Percentiles rank a stretch among this genome's conserved stretches.
phyloP scores from a whole-genome alignment of 352 stramenopile genomes.

The Globisporangium recalcitrans region DNA sequence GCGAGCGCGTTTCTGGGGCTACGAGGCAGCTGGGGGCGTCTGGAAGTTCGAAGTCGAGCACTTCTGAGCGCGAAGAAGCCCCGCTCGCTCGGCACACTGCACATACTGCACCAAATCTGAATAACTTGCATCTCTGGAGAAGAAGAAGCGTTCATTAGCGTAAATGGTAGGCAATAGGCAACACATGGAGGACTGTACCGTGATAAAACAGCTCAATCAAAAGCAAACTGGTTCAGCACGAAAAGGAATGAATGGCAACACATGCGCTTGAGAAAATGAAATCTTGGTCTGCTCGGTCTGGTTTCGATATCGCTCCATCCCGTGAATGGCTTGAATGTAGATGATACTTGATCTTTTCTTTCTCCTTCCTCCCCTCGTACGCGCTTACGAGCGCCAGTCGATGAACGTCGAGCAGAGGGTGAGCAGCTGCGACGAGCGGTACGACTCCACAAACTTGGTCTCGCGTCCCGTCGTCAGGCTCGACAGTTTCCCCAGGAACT shows the following conservation, averaged over 20 bases:
- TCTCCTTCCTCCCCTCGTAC: not conserved
- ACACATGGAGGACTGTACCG: not conserved
- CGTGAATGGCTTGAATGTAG: not conserved
- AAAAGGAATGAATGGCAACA: not conserved
- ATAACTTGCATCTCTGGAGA: not conserved
- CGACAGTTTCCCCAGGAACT: conserved; percentile 38
- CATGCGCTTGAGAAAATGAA: conserved; percentile 2
- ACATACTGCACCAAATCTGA: not conserved
- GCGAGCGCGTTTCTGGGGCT: conserved; percentile 35
- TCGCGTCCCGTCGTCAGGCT: conserved; percentile 39
- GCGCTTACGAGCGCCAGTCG: conserved; percentile 43
- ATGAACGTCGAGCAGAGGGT: conserved; percentile 56
- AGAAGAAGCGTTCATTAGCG: conserved; percentile 3
- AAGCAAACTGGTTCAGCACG: not conserved
- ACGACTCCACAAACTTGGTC: conserved; percentile 53
- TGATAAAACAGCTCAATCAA: conserved; percentile 3
- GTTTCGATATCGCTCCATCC: not conserved
- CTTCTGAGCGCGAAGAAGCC: conserved; percentile 20
- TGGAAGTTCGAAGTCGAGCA: conserved; percentile 50
- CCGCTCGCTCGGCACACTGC: not conserved
- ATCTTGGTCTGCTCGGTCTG: not conserved
- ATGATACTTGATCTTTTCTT: not conserved
- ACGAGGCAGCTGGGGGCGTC: conserved; percentile 25
- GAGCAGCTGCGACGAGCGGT: conserved; percentile 46
- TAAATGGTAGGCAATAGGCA: conserved; percentile 1